Evolutionary conservation across 2,329 filamentous ascomycete species (phyloP).

Genomic region (Cadophora malorum): DNA sequence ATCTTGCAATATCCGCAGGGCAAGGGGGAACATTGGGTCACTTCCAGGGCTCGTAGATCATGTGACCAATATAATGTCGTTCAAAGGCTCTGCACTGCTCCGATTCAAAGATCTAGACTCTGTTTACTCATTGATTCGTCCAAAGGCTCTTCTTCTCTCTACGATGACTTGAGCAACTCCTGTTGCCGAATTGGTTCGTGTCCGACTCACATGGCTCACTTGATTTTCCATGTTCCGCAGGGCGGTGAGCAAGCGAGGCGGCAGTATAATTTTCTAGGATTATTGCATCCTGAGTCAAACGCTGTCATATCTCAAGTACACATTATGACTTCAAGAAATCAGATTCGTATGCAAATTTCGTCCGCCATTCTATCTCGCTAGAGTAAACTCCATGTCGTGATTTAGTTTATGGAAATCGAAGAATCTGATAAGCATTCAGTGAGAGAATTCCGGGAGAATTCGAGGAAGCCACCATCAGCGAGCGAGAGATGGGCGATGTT

Average conservation of each 20-base stretch:
- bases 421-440: background rate
- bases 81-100: background rate
- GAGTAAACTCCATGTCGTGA: background rate
- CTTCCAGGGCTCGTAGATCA: background rate
- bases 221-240: no score
- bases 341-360: no score
- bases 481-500: background rate
- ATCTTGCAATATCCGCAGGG: background rate
- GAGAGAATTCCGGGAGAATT: background rate
- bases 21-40: background rate
- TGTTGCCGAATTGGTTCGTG: background rate
- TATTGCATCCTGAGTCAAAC: background rate
- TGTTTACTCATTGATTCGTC: no score
- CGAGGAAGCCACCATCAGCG: no score
- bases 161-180: background rate
- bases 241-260: slow-evolving; percentile 16
- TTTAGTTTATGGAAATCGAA: background rate
- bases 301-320: background rate
- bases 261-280: slow-evolving; percentile 3
- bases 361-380: no score
- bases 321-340: background rate
- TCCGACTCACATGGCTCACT: background rate
- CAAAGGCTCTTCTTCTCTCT: no score
- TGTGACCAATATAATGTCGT: background rate
- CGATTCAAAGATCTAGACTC: no score